A percentile compares a stretch with the other conserved stretches of the same genome.
Evolutionary conservation across 2,329 filamentous ascomycete species (phyloP).

Genomic region (Ophiostoma piceae): DNA sequence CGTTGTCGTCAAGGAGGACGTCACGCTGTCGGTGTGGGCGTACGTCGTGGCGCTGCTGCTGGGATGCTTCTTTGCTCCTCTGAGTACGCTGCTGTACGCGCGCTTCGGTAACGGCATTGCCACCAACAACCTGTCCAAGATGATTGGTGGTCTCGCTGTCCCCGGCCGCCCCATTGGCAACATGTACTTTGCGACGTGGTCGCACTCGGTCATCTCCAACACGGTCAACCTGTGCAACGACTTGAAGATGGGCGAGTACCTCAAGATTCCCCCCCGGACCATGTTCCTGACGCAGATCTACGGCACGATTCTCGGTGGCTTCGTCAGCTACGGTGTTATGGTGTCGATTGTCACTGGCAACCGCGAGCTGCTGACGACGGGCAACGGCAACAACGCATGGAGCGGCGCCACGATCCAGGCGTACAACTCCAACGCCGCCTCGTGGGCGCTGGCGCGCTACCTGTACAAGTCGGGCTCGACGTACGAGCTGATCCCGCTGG

Average conservation of each 20-base stretch:
- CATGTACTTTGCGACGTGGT: constrained; percentile 56
- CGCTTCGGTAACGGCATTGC: constrained; percentile 53
- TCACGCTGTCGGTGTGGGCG: constrained; percentile 44
- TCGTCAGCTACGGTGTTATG: constrained; percentile 45
- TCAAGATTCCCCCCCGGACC: constrained; percentile 50
- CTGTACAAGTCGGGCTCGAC: constrained; percentile 44
- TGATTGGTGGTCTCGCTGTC: constrained; percentile 49
- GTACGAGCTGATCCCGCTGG: constrained; percentile 48
- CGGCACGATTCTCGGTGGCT: constrained; percentile 49
- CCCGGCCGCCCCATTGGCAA: constrained; percentile 50
- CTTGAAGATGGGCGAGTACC: constrained; percentile 56
- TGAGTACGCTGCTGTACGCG: constrained; percentile 49
- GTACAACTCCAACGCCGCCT: constrained; percentile 44
- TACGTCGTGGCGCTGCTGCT: constrained; percentile 44
- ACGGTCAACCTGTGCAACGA: constrained; percentile 48
- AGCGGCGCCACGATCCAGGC: constrained; percentile 48
- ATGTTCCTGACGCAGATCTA: constrained; percentile 55
- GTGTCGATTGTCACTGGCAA: constrained; percentile 47
- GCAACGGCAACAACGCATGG: constrained; percentile 48
- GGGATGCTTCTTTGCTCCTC: constrained; percentile 46
- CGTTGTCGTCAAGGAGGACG: constrained; percentile 43
- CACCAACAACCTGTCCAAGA: constrained; percentile 55
- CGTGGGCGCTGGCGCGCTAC: constrained; percentile 49
- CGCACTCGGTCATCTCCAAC: constrained; percentile 51
- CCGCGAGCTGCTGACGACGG: constrained; percentile 42